phyloP scores from a whole-genome alignment of 2,329 filamentous ascomycete genomes.

The Xylaria sp. region DNA sequence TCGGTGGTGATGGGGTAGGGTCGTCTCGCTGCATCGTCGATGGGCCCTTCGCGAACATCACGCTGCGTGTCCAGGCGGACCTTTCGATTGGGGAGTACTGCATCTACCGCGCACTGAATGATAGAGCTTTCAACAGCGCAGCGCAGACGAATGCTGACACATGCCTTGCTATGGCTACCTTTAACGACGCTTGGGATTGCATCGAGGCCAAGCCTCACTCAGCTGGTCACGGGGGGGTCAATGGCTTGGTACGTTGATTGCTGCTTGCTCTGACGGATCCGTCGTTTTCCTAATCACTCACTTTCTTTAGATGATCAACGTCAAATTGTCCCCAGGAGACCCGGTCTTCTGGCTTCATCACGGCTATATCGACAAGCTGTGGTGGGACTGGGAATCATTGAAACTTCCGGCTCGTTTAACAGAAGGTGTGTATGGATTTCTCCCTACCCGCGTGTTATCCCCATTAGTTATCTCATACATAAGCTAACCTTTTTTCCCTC shows the following conservation, averaged over 20 bases:
- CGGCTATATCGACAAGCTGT: slow-evolving; percentile 25
- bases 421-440: slow-evolving; percentile 14
- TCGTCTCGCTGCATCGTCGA: slow-evolving; percentile 17
- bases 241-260: slow-evolving; percentile 1
- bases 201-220: slow-evolving; percentile 15
- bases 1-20: slow-evolving; percentile 16
- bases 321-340: slow-evolving; percentile 22
- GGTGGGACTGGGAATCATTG: slow-evolving; percentile 23
- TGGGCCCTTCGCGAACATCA: slow-evolving; percentile 17
- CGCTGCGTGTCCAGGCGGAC: slow-evolving; percentile 11
- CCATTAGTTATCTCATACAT: background rate
- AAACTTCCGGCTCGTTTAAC: slow-evolving; percentile 21
- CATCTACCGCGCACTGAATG: slow-evolving; percentile 17
- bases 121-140: slow-evolving; percentile 9
- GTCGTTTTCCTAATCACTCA: no score
- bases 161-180: slow-evolving; percentile 14
- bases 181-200: slow-evolving; percentile 22
- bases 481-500: background rate
- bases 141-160: slow-evolving; percentile 12
- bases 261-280: background rate
- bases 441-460: background rate
- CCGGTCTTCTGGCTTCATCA: slow-evolving; percentile 28
- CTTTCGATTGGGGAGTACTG: slow-evolving; percentile 17
- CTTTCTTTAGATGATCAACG: slow-evolving; percentile 15
- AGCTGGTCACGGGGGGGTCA: slow-evolving; percentile 10